Percentiles rank a stretch among this genome's conserved stretches.
These are phyloP conservation scores for Dimargaris cristalligena DNA, from an alignment of 192 early-diverging fungal genomes.

Conservation along the genomic window DNA sequence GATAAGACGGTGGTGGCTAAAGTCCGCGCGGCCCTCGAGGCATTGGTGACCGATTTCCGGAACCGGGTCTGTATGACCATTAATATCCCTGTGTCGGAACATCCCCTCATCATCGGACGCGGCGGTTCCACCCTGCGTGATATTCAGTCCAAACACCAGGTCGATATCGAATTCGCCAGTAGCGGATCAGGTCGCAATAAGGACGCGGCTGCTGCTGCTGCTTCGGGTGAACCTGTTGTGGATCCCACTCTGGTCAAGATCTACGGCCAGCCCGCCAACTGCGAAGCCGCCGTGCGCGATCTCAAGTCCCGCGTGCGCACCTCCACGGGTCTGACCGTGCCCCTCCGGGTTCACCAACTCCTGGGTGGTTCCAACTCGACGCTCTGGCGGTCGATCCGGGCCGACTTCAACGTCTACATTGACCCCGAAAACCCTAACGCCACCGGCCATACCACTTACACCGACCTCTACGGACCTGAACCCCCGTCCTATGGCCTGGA, in stretches of 20 bases:
- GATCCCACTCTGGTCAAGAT: constrained; percentile 29
- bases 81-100: constrained; percentile 53
- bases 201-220: background rate
- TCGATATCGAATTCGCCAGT: constrained; percentile 46
- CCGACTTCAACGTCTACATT: constrained; percentile 41
- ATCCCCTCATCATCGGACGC: constrained; percentile 68
- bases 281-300: constrained; percentile 28
- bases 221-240: background rate
- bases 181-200: background rate
- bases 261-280: constrained; percentile 35
- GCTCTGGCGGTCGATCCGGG: constrained; percentile 37
- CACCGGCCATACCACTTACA: no score
- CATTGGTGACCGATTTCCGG: constrained; percentile 33
- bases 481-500: constrained; percentile 15
- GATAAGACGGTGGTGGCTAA: constrained; percentile 39
- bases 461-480: no score
- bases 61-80: constrained; percentile 36
- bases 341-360: constrained; percentile 37
- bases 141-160: constrained; percentile 44
- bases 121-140: constrained; percentile 51
- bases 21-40: constrained; percentile 26
- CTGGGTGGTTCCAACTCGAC: constrained; percentile 31
- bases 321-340: constrained; percentile 26
- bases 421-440: constrained; percentile 19
- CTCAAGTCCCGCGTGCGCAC: constrained; percentile 33